phyloP scores from a whole-genome alignment of 805 yeast genomes.

The Suhomyces sp. region DNA sequence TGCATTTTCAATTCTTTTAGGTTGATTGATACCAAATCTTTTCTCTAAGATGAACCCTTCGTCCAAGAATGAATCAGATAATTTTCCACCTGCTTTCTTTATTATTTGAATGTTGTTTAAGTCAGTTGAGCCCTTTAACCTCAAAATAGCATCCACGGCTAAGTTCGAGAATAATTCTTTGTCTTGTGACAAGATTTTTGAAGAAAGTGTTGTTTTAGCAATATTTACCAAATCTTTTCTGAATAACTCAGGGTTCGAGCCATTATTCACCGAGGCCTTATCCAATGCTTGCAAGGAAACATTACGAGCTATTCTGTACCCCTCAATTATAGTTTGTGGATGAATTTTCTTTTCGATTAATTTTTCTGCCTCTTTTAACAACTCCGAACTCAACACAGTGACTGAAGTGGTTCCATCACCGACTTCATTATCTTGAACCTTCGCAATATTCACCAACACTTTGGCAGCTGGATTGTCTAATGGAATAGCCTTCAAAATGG shows the following conservation, averaged over 20 bases:
- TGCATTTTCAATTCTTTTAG: conserved; percentile 79
- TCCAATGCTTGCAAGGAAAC: conserved; percentile 86
- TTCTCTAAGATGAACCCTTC: conserved; percentile 94
- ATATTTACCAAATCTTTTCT: conserved; percentile 78
- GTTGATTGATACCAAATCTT: conserved; percentile 92
- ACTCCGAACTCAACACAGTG: conserved; percentile 85
- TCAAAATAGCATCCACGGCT: conserved; percentile 91
- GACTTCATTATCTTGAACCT: conserved; percentile 97
- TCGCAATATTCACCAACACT: conserved; percentile 88
- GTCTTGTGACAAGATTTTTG: conserved; percentile 93
- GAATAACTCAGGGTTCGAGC: conserved; percentile 55
- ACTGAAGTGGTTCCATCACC: conserved; percentile 99
- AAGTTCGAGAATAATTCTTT: conserved; percentile 83
- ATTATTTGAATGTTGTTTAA: conserved; percentile 91
- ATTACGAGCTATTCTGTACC: conserved; percentile 82
- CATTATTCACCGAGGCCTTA: conserved; percentile 72
- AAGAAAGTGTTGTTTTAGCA: conserved; percentile 90
- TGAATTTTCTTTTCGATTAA: conserved; percentile 90
- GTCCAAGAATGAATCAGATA: conserved; percentile 88
- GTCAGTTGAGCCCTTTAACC: conserved; percentile 84
- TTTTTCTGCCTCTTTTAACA: conserved; percentile 91
- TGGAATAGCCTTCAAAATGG: conserved; percentile 90
- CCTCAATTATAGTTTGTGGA: conserved; percentile 97
- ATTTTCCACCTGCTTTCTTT: conserved; percentile 89
- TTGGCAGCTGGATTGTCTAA: conserved; percentile 97